A percentile compares a stretch with the other conserved stretches of the same genome.
Conservation (phyloP, 2,329 filamentous ascomycete species). For the Claviceps purpurea region DNA sequence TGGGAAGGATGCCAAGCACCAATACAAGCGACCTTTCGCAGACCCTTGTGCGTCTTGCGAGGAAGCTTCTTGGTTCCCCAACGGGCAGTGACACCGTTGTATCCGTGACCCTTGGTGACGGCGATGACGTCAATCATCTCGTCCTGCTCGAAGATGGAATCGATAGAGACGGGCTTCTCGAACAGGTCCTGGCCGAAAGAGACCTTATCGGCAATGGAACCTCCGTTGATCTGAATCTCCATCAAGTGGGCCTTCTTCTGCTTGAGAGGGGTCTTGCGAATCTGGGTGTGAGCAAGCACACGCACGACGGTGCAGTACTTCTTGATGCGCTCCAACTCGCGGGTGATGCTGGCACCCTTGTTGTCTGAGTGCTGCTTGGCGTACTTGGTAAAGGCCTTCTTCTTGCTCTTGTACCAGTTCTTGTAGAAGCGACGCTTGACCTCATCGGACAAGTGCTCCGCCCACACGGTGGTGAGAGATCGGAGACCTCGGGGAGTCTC, state of each 20-base stretch:
- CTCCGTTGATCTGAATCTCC: slow-evolving; percentile 99
- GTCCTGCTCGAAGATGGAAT: slow-evolving; percentile 95
- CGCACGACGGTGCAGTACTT: slow-evolving; percentile 99
- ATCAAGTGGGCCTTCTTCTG: slow-evolving; percentile 99
- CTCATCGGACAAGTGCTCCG: slow-evolving; percentile 97
- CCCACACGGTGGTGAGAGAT: slow-evolving; percentile 99
- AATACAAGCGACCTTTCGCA: slow-evolving; percentile 99
- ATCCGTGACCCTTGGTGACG: slow-evolving; percentile 99
- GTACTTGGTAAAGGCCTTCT: slow-evolving; percentile 99
- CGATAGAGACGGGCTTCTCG: slow-evolving; percentile 95
- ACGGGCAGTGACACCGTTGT: slow-evolving; percentile 89
- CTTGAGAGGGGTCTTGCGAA: slow-evolving; percentile 98
- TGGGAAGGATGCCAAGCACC: slow-evolving; percentile 99
- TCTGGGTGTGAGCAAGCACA: slow-evolving; percentile 97
- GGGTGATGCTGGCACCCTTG: slow-evolving; percentile 79
- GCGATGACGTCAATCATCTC: slow-evolving; percentile 99
- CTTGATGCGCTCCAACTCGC: slow-evolving; percentile 99
- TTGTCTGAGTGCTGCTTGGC: slow-evolving; percentile 99
- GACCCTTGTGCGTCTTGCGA: slow-evolving; percentile 99
- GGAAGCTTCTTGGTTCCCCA: slow-evolving; percentile 99
- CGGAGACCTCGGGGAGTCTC: slow-evolving; percentile 98
- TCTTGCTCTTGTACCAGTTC: slow-evolving; percentile 99
- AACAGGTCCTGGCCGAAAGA: slow-evolving; percentile 90
- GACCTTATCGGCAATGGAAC: slow-evolving; percentile 91
- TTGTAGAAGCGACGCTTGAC: slow-evolving; percentile 99